Base-by-base conservation (phyloP, 1,284 basidiomycete genomes). In the Ceratobasidium sp. region DNA sequence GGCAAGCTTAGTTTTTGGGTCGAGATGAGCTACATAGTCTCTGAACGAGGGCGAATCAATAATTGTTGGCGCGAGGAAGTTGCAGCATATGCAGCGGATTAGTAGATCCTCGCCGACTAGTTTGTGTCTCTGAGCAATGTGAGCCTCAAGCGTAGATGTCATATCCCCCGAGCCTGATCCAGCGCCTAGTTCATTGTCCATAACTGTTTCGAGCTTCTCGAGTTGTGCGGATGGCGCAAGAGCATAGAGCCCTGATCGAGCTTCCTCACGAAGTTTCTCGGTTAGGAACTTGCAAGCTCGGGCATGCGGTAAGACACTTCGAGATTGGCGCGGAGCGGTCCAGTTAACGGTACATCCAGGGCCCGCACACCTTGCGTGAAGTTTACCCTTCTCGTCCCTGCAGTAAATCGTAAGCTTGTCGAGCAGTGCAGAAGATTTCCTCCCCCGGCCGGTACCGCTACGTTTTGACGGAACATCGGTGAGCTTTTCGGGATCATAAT, bases 401-500 rank as follows among this genome's bases (percentile, higher is more conserved):
- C 33, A 33, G 33, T 33, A 33, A 33, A 33, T 33, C 33, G 33
- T 33, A 33, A 5, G 64, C 23, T 12, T 48, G 42, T 66, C 64
- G 48, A 66, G 64, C n/a, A 66, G 23, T 5, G 64, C n/a, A 23
- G 23, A 10, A 17, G 64, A 15, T 66, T 66, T 66, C 33, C 33
- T 33, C 33, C 33, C 33, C 33, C 33, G 33, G 33, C 33, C 33
- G 23, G 44, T 42, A 28, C 44, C 64, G 10, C 26, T 50, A 15
- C 48, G 48, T n/a, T 26, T 26, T 50, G 48, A 50, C 64, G 20
- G 57, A 4, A 5, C 26, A 15, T 26, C 33, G 9, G 13, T 20
- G 57, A 59, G 57, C 5, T 59, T 33, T 12, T 28, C 9, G 10
- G 57, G 57, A n/a, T 59, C 57, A n/a, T 28, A 59, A 17, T 28